These are phyloP conservation scores for Geotrichum fermentans DNA, from an alignment of 1,139 yeast genomes.

Conservation along the genomic window DNA sequence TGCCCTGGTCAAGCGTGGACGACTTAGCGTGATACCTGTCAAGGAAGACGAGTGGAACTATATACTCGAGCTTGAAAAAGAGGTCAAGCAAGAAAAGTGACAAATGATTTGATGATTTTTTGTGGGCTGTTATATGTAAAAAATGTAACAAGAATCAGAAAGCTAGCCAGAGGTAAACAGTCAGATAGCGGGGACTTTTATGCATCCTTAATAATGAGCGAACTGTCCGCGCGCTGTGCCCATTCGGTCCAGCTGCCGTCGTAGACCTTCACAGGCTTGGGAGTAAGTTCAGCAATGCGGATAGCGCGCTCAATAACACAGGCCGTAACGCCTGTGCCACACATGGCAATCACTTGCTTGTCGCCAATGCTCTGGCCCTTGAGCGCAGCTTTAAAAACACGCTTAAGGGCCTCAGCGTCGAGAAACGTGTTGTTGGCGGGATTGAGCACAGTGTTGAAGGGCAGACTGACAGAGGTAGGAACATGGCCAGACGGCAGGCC, in stretches of 20 bases:
- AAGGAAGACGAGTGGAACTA: conserved; percentile 41
- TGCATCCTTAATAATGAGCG: conserved; percentile 28
- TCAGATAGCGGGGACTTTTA: not conserved
- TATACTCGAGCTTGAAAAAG: conserved; percentile 35
- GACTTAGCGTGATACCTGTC: conserved; percentile 50
- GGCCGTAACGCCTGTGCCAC: conserved; percentile 96
- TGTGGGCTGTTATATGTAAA: not conserved
- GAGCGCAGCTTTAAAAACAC: conserved; percentile 39
- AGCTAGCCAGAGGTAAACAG: not conserved
- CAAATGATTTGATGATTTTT: not conserved
- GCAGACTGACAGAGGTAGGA: conserved; percentile 74
- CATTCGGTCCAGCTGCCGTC: conserved; percentile 91
- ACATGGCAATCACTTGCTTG: conserved; percentile 74
- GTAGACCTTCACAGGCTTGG: conserved; percentile 56
- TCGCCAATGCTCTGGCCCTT: conserved; percentile 32
- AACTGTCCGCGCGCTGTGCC: conserved; percentile 37
- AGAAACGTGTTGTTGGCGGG: conserved; percentile 46
- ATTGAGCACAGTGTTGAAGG: conserved; percentile 58
- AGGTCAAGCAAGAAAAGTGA: not conserved
- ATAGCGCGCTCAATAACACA: conserved; percentile 72
- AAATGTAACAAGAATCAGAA: not conserved
- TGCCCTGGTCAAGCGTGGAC: conserved; percentile 44
- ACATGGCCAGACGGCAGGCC: conserved; percentile 87
- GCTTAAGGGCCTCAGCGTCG: conserved; percentile 44
- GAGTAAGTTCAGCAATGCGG: conserved; percentile 50